Conservation (phyloP, 1,284 basidiomycete genomes). For the Puccinia hordei region DNA sequence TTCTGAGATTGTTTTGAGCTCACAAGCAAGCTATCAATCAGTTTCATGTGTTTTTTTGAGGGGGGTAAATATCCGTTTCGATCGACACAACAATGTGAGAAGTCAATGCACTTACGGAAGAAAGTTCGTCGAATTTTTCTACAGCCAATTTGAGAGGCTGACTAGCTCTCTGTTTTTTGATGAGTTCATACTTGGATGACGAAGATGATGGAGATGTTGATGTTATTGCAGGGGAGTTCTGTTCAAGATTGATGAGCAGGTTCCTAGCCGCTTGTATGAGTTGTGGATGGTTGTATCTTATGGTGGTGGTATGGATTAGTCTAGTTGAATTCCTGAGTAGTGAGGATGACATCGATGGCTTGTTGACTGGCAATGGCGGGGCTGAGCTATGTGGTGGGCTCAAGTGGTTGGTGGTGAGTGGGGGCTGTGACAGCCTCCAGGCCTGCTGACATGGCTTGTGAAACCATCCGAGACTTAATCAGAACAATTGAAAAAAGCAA, state of each 20-base stretch:
- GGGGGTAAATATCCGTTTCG: neutral
- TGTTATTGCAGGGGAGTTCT: neutral
- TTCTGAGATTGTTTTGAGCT: constrained; percentile 33
- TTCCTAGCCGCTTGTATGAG: neutral
- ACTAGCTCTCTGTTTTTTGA: constrained; percentile 11
- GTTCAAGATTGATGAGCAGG: neutral
- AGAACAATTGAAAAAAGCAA: neutral
- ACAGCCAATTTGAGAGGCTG: neutral
- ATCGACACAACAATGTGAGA: neutral
- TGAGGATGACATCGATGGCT: neutral
- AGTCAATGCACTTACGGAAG: neutral
- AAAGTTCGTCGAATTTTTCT: constrained; percentile 10
- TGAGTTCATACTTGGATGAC: constrained; percentile 1
- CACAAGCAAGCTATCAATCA: constrained; percentile 37
- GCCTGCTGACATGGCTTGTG: neutral
- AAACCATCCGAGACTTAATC: neutral
- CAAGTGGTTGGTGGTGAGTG: neutral
- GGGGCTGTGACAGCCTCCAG: neutral
- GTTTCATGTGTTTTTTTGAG: constrained; percentile 16
- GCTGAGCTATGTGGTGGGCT: too few relatives aligned
- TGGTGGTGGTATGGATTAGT: neutral
- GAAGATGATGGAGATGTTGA: neutral
- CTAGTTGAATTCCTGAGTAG: neutral
- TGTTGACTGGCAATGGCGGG: neutral
- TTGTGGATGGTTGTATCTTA: neutral